phyloP scores from a whole-genome alignment of 768 basidiomycete species.

The Suillus spraguei region DNA sequence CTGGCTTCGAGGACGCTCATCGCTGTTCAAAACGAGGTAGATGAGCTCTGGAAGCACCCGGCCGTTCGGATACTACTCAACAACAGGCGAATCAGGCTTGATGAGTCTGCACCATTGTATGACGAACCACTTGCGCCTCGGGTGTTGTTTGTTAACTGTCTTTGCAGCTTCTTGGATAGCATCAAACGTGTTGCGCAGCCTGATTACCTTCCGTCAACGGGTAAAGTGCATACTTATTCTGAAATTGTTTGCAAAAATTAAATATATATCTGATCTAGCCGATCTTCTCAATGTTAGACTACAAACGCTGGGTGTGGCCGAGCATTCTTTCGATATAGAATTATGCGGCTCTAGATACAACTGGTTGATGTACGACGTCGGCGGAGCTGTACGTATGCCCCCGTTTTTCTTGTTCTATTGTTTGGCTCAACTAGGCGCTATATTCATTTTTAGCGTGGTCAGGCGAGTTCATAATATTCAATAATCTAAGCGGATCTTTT shows the following conservation, averaged over 20 bases:
- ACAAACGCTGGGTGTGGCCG: constrained; percentile 79
- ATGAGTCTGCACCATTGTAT: constrained; percentile 79
- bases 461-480: constrained; percentile 42
- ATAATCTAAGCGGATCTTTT: constrained; percentile 15
- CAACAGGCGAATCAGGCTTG: constrained; percentile 61
- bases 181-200: constrained; percentile 66
- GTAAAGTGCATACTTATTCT: constrained; percentile 36
- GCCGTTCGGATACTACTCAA: constrained; percentile 59
- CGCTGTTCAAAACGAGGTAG: constrained; percentile 52
- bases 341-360: constrained; percentile 64
- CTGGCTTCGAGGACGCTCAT: constrained; percentile 59
- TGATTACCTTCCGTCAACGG: constrained; percentile 73
- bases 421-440: constrained; percentile 5
- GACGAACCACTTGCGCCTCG: constrained; percentile 23
- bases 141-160: constrained; percentile 10
- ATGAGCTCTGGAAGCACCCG: constrained; percentile 71
- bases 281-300: constrained; percentile 81
- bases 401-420: constrained; percentile 11
- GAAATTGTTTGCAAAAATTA: constrained; percentile 9
- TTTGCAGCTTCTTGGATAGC: constrained; percentile 64
- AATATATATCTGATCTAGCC: constrained; percentile 40
- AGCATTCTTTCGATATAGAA: constrained; percentile 71
- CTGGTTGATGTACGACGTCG: constrained; percentile 85
- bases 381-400: constrained; percentile 65
- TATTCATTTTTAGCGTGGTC: constrained; percentile 50